phyloP scores from a whole-genome alignment of 2,329 filamentous ascomycete species.

The Ascochyta clinopodiicola region DNA sequence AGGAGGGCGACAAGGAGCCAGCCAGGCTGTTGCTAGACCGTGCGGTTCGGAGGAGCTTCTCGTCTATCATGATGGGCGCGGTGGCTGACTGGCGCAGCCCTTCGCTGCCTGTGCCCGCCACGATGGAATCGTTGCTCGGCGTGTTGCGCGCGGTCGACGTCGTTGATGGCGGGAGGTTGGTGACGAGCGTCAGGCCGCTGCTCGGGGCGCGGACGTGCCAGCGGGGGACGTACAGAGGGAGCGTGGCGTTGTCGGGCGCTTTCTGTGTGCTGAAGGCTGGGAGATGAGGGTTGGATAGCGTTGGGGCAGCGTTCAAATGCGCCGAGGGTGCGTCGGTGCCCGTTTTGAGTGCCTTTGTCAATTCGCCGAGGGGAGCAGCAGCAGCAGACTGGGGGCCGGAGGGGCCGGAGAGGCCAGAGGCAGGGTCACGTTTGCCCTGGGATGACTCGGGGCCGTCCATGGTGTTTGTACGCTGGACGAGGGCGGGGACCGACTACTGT shows the following conservation, averaged over 20 bases:
- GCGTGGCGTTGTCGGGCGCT: slow-evolving; percentile 33
- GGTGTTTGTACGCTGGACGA: slow-evolving; percentile 35
- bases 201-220: slow-evolving; percentile 36
- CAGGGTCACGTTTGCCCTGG: slow-evolving; percentile 13
- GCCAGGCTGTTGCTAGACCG: slow-evolving; percentile 53
- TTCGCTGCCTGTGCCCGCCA: slow-evolving; percentile 40
- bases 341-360: slow-evolving; percentile 13
- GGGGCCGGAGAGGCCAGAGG: slow-evolving; percentile 9
- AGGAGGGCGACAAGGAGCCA: slow-evolving; percentile 54
- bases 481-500: slow-evolving; percentile 35
- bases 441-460: slow-evolving; percentile 41
- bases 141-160: slow-evolving; percentile 24
- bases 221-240: slow-evolving; percentile 25
- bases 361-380: slow-evolving; percentile 20
- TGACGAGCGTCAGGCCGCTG: slow-evolving; percentile 34
- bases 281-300: slow-evolving; percentile 10
- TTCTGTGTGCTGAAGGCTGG: slow-evolving; percentile 4
- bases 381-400: not conserved
- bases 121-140: slow-evolving; percentile 35
- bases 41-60: slow-evolving; percentile 47
- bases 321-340: slow-evolving; percentile 6
- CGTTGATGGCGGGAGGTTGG: slow-evolving; percentile 43
- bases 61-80: slow-evolving; percentile 48
- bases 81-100: slow-evolving; percentile 43
- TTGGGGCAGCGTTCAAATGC: slow-evolving; percentile 7